A percentile compares a stretch with the other conserved stretches of the same genome.
phyloP scores from a whole-genome alignment of 2,329 filamentous ascomycete species.

The Fusarium secorum region DNA sequence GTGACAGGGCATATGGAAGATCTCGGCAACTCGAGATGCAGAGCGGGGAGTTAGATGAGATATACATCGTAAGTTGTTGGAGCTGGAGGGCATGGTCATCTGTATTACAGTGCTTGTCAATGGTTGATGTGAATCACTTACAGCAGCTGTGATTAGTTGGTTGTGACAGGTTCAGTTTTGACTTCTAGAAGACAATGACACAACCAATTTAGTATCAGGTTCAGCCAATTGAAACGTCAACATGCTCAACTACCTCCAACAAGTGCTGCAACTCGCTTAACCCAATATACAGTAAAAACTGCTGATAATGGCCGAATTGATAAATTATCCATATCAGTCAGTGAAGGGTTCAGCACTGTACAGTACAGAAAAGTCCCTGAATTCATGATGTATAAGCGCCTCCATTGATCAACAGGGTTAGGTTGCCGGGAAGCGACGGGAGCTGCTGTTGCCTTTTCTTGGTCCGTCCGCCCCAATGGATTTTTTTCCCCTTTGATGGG shows the following conservation, averaged over 20 bases:
- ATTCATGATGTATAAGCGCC: constrained; percentile 20
- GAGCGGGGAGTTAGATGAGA: neutral
- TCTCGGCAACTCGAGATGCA: constrained; percentile 18
- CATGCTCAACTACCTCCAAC: neutral
- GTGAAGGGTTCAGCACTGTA: neutral
- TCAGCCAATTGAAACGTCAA: neutral
- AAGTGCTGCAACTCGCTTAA: constrained; percentile 4
- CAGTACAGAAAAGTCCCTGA: neutral
- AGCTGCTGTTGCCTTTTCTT: constrained; percentile 16
- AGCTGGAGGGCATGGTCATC: constrained; percentile 8
- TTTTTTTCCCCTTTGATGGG: constrained; percentile 32
- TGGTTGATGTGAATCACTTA: constrained; percentile 5
- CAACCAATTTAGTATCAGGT: neutral
- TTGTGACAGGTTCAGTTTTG: neutral
- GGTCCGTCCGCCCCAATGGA: constrained; percentile 39
- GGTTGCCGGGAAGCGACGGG: constrained; percentile 13
- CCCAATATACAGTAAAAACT: neutral
- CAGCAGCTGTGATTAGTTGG: neutral
- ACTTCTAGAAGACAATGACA: neutral
- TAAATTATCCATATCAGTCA: neutral
- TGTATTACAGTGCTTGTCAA: constrained; percentile 21
- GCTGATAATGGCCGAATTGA: constrained; percentile 2
- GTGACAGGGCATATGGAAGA: constrained; percentile 10
- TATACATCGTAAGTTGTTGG: neutral
- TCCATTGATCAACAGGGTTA: neutral